Evolutionary conservation across 805 yeast species (phyloP).

Genomic region (Isabelozyma rhagii): DNA sequence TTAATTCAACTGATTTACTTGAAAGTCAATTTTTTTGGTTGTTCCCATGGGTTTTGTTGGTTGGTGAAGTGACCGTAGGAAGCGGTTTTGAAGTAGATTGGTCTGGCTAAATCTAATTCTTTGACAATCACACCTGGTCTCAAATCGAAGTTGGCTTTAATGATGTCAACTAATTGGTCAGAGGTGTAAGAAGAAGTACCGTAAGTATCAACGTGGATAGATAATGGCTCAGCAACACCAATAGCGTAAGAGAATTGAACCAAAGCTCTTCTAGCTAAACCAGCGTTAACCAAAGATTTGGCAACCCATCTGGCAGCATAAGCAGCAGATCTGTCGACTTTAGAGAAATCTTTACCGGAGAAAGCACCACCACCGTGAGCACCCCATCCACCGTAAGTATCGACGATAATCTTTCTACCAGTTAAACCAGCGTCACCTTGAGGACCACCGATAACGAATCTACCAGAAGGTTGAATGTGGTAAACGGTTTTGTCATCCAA

Average conservation of each 20-base stretch:
- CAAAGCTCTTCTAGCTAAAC: slow-evolving; percentile 93
- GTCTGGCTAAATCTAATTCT: slow-evolving; percentile 97
- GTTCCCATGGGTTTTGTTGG: slow-evolving; percentile 98
- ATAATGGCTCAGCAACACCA: slow-evolving; percentile 99
- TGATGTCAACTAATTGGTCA: slow-evolving; percentile 85
- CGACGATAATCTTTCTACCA: slow-evolving; percentile 99
- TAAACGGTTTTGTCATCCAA: slow-evolving; percentile 93
- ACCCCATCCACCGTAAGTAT: slow-evolving; percentile 99
- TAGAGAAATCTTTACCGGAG: slow-evolving; percentile 99
- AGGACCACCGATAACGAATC: slow-evolving; percentile 99
- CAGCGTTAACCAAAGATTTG: slow-evolving; percentile 92
- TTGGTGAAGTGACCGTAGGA: slow-evolving; percentile 99
- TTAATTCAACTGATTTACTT: slow-evolving; percentile 6
- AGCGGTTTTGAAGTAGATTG: slow-evolving; percentile 98
- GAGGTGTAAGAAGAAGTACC: slow-evolving; percentile 93
- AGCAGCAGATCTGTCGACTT: slow-evolving; percentile 99
- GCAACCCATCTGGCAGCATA: slow-evolving; percentile 99
- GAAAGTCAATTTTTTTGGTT: slow-evolving; percentile 74
- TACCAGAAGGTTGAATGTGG: slow-evolving; percentile 99
- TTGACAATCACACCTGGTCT: slow-evolving; percentile 99
- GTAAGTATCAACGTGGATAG: slow-evolving; percentile 95
- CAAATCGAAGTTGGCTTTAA: slow-evolving; percentile 92
- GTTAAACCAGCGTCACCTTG: slow-evolving; percentile 99
- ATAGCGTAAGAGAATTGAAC: slow-evolving; percentile 99
- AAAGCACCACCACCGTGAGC: slow-evolving; percentile 99